Evolutionary conservation across 257 asterid genomes (phyloP).

Genomic region (Solanum clarkiae): DNA sequence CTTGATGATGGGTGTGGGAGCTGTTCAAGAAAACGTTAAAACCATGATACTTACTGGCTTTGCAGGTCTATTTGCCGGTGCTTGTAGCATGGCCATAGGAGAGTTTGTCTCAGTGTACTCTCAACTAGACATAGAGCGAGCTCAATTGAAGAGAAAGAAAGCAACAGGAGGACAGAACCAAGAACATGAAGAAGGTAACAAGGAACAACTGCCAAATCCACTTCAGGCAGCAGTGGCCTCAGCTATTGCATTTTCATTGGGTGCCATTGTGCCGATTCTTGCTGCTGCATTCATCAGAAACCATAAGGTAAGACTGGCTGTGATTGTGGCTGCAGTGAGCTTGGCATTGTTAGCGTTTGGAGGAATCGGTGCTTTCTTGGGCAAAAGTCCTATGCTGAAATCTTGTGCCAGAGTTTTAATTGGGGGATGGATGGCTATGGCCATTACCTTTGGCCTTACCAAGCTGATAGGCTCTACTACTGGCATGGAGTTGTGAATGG

Average conservation of each 20-base stretch:
- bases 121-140: background rate
- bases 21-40: slow-evolving; percentile 26
- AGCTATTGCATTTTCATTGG: background rate
- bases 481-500: slow-evolving; percentile 29
- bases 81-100: slow-evolving; percentile 6
- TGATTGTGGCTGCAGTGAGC: background rate
- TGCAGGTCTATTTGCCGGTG: slow-evolving; percentile 45
- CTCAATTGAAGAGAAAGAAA: background rate
- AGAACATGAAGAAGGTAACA: background rate
- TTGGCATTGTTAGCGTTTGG: slow-evolving; percentile 21
- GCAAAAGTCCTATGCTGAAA: slow-evolving; percentile 25
- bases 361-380: slow-evolving; percentile 40
- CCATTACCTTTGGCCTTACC: slow-evolving; percentile 45
- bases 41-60: slow-evolving; percentile 45
- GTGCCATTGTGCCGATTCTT: background rate
- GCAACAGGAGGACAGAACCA: background rate
- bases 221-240: background rate
- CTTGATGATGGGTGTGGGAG: slow-evolving; percentile 1
- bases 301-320: background rate
- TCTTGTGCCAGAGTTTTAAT: slow-evolving; percentile 15
- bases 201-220: background rate
- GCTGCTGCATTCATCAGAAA: background rate
- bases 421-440: slow-evolving; percentile 77
- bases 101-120: background rate
- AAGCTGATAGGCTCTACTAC: slow-evolving; percentile 27